Base-by-base conservation (phyloP, 139 green algal species). In the Protoeuglena noctilucae region DNA sequence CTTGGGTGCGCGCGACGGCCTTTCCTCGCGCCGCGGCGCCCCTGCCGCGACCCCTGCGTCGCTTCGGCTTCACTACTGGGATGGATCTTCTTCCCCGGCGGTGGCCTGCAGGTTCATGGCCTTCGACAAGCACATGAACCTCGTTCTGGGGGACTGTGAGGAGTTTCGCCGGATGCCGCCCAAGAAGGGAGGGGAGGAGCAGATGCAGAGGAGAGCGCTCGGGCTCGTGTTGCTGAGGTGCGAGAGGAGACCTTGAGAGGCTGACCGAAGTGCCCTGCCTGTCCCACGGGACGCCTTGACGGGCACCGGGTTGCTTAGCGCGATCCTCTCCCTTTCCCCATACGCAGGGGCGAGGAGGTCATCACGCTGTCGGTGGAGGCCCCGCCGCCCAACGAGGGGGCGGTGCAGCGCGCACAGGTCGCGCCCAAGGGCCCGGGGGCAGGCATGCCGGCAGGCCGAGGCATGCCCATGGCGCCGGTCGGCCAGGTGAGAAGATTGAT, bases 111-210 rank as follows among this genome's bases (percentile, higher is more conserved):
- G 91, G 58, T 98, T 99, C 65, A 93, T 98, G 86, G 92, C 92
- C 0, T 99, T 95, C 60, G 92, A 99, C 58, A 74, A 85, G 23
- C 92, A 99, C 64, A 89, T 99, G 82, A 99, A 99, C 64, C 65
- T 99, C 25, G 91, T 98, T 31, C 66, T 99, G 41, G 91, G 83
- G 2, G 92, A 99, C 53, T 73, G 83, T 1, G 92, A 97, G 59
- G 92, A 99, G 72, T 94, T 87, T 68, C 68, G 91, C 17, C 85
- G 81, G 59, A 66, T 97, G 51, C 85, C 91, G 19, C 81, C 85
- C 6, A 95, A 94, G 63, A 97, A 96, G 67, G 84, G 84, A 1
- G 69, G 74, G 29, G 65, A 70, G 14, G 53, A 94, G 77, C 71
- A 80, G 29, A 84, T 95, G 60, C 72, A 93, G 63, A 70, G 88